Base-by-base conservation (phyloP, 2,329 filamentous ascomycete genomes). In the Thyridium curvatum region DNA sequence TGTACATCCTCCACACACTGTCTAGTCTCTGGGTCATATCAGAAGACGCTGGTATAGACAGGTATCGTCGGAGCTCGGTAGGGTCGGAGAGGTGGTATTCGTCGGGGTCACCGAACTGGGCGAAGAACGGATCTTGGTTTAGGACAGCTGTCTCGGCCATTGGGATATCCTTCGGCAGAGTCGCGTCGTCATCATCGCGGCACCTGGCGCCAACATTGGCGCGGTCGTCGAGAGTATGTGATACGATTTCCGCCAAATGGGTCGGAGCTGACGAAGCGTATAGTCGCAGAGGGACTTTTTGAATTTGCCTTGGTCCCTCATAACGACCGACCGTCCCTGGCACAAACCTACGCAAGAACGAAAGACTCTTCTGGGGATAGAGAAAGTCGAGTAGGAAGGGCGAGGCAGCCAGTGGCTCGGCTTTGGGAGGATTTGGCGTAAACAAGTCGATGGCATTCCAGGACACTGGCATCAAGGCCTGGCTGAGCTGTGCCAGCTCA, bases 371-470 rank as follows among this genome's bases (percentile, higher is more conserved):
- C 28, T 50, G 64, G 5, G 74, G 74, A 38, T 77, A 77, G 8
- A 78, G 55, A 39, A 78, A 78, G 52, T 78, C 74, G 52, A 79
- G 66, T 35, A 74, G 56, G 39, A 75, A 69, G 8, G 64, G 50
- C 4, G 73, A 74, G 18, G 71, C 66, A 30, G 58, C 57, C 40
- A 72, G 49, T 3, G 55, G 52, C 45, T 55, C 47, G 34, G 9
- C 47, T 46, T 32, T 52, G 51, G 41, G 40, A 52, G 43, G 39
- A 38, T 46, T 37, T 46, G 41, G 35, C 48, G 48, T 30, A 45
- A 46, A 30, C 57, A 50, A 34, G 41, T 52, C 51, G 35, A 44
- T 41, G 18, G 49, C 41, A 44, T 50, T 45, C 46, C 26, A 26
- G 18, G 39, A 51, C 45, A 9, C 53, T 38, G 59, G 60, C 48